Conservation (phyloP, 2,329 filamentous ascomycete species). For the Aureobasidium sp. region DNA sequence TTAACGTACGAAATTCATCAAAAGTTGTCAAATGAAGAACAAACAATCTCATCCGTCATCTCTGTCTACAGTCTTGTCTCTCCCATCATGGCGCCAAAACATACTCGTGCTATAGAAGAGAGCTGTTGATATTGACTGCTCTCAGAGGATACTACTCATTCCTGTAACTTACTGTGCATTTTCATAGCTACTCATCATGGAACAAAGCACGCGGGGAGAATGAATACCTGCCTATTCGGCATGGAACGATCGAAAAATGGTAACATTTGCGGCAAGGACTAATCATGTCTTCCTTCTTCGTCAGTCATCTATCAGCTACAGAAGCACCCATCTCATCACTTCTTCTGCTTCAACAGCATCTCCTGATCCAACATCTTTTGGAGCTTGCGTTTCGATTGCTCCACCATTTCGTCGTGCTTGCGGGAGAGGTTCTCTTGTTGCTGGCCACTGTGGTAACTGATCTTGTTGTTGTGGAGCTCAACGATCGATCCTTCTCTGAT, state of each 20-base stretch:
- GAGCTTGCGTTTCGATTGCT: slow-evolving; percentile 2
- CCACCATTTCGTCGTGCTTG: not conserved
- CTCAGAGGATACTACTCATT: not conserved
- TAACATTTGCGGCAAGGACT: not conserved
- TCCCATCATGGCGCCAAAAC: too few species aligned
- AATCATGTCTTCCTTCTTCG: not conserved
- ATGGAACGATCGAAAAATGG: not conserved
- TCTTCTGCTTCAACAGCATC: slow-evolving; percentile 7
- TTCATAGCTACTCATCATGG: not conserved
- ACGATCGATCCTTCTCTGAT: not conserved
- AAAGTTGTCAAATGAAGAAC: not conserved
- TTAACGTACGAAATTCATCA: not conserved
- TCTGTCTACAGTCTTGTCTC: not conserved
- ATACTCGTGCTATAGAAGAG: not conserved
- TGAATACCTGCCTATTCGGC: not conserved
- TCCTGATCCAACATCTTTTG: slow-evolving; percentile 5
- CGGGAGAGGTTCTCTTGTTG: not conserved
- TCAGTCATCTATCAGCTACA: not conserved
- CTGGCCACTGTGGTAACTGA: not conserved
- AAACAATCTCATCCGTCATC: not conserved
- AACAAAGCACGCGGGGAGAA: not conserved
- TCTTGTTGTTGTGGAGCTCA: not conserved
- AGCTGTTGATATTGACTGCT: not conserved
- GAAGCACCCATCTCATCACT: not conserved
- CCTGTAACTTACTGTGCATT: not conserved